These are phyloP conservation scores for Tuber indicum DNA, from an alignment of 495 filamentous ascomycete species.

Conservation along the genomic window DNA sequence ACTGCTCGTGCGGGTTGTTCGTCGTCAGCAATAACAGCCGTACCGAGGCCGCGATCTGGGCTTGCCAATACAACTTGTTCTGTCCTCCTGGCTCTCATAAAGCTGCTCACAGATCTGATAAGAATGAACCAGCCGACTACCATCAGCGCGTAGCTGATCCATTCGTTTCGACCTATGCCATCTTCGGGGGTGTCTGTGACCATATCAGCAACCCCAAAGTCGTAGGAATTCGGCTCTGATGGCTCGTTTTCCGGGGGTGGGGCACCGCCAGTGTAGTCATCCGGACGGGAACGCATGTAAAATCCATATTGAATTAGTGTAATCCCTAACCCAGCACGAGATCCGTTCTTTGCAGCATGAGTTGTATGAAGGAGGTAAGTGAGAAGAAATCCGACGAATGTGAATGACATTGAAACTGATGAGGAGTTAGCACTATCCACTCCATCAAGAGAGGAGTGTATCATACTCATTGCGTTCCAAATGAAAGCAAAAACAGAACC, in stretches of 20 bases:
- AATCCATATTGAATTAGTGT: slow-evolving; percentile 97
- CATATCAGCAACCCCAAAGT: slow-evolving; percentile 70
- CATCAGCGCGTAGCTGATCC: slow-evolving; percentile 91
- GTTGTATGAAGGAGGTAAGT: slow-evolving; percentile 97
- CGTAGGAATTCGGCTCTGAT: slow-evolving; percentile 80
- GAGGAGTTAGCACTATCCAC: slow-evolving; percentile 84
- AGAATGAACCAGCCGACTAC: slow-evolving; percentile 97
- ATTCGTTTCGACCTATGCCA: slow-evolving; percentile 58
- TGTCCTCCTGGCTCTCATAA: slow-evolving; percentile 75
- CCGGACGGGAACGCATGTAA: slow-evolving; percentile 57
- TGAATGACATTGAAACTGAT: slow-evolving; percentile 97
- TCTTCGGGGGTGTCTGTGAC: slow-evolving; percentile 32
- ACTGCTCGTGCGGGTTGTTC: slow-evolving; percentile 79
- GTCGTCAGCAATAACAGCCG: slow-evolving; percentile 82
- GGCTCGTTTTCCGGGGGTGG: slow-evolving; percentile 56
- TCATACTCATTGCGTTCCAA: slow-evolving; percentile 90
- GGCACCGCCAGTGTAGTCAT: slow-evolving; percentile 45
- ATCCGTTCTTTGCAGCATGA: slow-evolving; percentile 96
- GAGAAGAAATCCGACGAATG: slow-evolving; percentile 91
- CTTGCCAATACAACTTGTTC: slow-evolving; percentile 90
- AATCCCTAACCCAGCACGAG: slow-evolving; percentile 85
- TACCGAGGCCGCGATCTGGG: slow-evolving; percentile 77
- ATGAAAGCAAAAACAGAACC: slow-evolving; percentile 92
- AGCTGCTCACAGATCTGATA: slow-evolving; percentile 83
- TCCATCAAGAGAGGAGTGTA: slow-evolving; percentile 69